phyloP scores from a whole-genome alignment of 768 basidiomycete genomes.

The Panellus pusillus region DNA sequence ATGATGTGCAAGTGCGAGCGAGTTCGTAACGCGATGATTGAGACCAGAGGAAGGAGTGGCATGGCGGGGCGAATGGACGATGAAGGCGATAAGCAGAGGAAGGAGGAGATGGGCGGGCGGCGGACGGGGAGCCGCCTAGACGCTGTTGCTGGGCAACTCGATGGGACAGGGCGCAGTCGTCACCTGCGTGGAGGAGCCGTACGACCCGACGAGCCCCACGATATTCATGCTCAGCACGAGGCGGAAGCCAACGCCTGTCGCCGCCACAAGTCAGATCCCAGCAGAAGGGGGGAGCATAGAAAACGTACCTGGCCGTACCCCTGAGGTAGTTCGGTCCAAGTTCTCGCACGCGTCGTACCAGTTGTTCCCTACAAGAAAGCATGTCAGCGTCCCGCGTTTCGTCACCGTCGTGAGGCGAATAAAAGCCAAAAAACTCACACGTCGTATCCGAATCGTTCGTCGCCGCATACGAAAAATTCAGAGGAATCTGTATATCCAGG shows the following conservation, averaged over 20 bases:
- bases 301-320: conserved; percentile 60
- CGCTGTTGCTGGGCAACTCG: conserved; percentile 55
- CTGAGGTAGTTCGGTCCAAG: conserved; percentile 43
- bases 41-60: too few relatives aligned
- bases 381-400: too few relatives aligned
- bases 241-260: conserved; percentile 58
- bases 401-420: too few relatives aligned
- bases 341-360: conserved; percentile 83
- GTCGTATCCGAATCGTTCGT: conserved; percentile 81
- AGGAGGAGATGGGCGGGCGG: not conserved
- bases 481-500: conserved; percentile 66
- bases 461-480: conserved; percentile 83
- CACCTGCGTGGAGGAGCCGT: conserved; percentile 55
- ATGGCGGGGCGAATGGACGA: not conserved
- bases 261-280: conserved; percentile 14
- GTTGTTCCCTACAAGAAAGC: conserved; percentile 51
- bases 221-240: conserved; percentile 69
- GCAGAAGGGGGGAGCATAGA: not conserved
- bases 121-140: conserved; percentile 31
- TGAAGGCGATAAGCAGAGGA: not conserved
- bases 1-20: too few relatives aligned
- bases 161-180: conserved; percentile 68
- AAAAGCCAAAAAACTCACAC: conserved; percentile 51
- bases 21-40: too few relatives aligned
- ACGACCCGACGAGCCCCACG: conserved; percentile 59